Base-by-base conservation (phyloP, 148 eudicot species). In the Diospyros kaki region DNA sequence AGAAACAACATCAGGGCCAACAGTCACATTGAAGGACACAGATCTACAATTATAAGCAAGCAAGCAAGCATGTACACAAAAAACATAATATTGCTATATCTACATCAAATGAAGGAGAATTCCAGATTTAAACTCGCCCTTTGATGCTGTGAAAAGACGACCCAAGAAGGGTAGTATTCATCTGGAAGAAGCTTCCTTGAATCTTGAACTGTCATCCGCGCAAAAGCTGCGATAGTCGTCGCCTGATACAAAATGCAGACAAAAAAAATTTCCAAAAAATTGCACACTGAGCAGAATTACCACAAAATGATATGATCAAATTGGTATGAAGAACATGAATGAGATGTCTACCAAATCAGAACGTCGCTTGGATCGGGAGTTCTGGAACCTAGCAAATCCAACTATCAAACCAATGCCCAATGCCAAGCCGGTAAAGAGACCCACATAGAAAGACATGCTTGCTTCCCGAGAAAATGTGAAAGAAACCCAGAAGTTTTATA, bases 141-240 rank as follows among this genome's bases (percentile, higher is more conserved):
- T 75, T 92, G 89, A 85, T 81, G 78, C 80, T 84, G 66, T 13
- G 89, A 84, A 64, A 90, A 92, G 67, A 88, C 80, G 74, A 92
- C 89, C 97, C 97, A 92, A 55, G 88, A 78, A 73, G 97, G 97
- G 78, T 84, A 87, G 54, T 10, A 72, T 4, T 84, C 86, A 71
- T 86, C 82, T 59, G 90, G 82, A 45, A 92, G 82, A 66, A 92
- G 58, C 72, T 87, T 90, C 73, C 87, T 88, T 58, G 97, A 86
- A 86, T 88, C 97, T 69, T 84, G 75, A 58, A 90, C 80, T 68
- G 91, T 88, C 89, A 92, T 87, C 79, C 75, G 80, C 2, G 93
- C 82, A 64, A 87, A 87, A 9, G 94, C 86, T 64, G 90, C 88
- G 46, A 89, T 80, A 46, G 78, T 76, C 69, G 83, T 84, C 14